Evolutionary conservation across 257 asterid species (phyloP).

Genomic region (Oldenlandia corymbosa): DNA sequence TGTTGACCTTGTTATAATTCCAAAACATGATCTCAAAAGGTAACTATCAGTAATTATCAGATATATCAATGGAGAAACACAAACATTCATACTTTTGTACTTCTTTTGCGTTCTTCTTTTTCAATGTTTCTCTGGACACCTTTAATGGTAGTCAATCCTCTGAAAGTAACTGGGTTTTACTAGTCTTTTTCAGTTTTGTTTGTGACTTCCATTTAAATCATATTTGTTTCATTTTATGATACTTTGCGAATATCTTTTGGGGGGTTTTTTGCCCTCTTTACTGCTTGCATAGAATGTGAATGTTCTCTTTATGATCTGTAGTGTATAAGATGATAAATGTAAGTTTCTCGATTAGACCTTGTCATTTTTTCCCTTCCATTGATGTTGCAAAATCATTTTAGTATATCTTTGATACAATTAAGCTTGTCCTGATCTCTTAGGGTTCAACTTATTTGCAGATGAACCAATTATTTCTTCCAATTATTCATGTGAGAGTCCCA

Average conservation of each 20-base stretch:
- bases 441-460: constrained; percentile 32
- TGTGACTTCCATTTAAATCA: neutral
- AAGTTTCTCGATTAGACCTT: neutral
- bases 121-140: neutral
- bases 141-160: neutral
- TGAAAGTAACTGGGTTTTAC: neutral
- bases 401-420: neutral
- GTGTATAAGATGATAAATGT: neutral
- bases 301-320: neutral
- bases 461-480: constrained; percentile 46
- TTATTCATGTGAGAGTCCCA: constrained; percentile 41
- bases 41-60: neutral
- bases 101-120: too few relatives aligned
- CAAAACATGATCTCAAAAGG: too few relatives aligned
- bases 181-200: neutral
- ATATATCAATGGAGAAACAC: neutral
- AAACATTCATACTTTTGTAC: neutral
- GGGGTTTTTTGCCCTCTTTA: neutral
- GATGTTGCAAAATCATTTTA: neutral
- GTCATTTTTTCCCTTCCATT: neutral
- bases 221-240: neutral
- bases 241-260: neutral
- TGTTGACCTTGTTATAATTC: too few relatives aligned
- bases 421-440: neutral
- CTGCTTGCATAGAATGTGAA: neutral